These are phyloP conservation scores for Knoxdaviesia proteae DNA, from an alignment of 2,329 filamentous ascomycete genomes.

Conservation along the genomic window DNA sequence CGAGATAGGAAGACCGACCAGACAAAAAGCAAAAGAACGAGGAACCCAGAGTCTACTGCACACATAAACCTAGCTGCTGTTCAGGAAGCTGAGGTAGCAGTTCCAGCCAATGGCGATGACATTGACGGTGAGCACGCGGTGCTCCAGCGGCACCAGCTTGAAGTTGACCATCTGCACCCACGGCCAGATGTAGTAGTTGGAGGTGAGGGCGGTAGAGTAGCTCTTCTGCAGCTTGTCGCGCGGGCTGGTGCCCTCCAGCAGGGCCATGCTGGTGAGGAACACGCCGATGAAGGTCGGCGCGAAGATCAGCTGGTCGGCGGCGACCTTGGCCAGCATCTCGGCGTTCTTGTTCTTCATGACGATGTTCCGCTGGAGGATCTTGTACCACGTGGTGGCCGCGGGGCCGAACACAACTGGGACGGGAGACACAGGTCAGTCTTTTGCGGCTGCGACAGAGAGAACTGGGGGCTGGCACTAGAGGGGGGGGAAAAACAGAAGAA, in stretches of 20 bases:
- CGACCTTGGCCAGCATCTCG: constrained; percentile 60
- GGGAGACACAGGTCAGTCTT: background rate
- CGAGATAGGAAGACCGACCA: too few species aligned
- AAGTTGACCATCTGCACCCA: constrained; percentile 74
- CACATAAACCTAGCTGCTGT: constrained; percentile 15
- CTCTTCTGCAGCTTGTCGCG: constrained; percentile 49
- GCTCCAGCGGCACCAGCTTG: constrained; percentile 62
- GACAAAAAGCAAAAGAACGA: too few species aligned
- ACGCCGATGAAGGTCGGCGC: constrained; percentile 63
- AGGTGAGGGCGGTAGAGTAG: constrained; percentile 51
- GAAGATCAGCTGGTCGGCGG: constrained; percentile 63
- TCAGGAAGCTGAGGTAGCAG: constrained; percentile 41
- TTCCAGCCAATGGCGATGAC: constrained; percentile 51
- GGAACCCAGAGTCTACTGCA: too few species aligned
- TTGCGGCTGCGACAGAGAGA: background rate
- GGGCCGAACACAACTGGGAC: constrained; percentile 59
- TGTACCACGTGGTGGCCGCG: constrained; percentile 71
- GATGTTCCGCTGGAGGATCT: constrained; percentile 52
- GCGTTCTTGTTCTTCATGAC: constrained; percentile 39
- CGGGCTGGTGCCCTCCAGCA: constrained; percentile 42
- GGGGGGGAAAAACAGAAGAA: constrained; percentile 1
- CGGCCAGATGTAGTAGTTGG: constrained; percentile 83
- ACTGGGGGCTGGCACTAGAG: background rate
- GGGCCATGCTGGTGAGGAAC: constrained; percentile 71
- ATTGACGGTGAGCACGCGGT: constrained; percentile 74